Percentiles rank a stretch among this genome's conserved stretches.
These are phyloP conservation scores for Aureobasidium sp. DNA, from an alignment of 2,329 filamentous ascomycete species.

Conservation along the genomic window DNA sequence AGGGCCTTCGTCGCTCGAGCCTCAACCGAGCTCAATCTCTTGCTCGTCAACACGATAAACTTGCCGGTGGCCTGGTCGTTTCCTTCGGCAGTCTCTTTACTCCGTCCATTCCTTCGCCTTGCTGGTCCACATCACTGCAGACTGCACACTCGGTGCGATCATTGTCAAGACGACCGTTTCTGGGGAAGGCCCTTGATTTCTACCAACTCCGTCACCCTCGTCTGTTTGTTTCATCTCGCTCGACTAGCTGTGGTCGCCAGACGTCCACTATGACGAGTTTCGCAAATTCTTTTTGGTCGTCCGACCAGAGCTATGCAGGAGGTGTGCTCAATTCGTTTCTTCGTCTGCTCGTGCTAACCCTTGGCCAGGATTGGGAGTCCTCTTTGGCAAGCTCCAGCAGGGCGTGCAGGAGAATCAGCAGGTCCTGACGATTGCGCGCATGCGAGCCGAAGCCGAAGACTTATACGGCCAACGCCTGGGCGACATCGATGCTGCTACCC, in stretches of 20 bases:
- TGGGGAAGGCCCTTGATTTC: constrained; percentile 7
- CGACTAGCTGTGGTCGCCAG: background rate
- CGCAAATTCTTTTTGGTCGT: constrained; percentile 94
- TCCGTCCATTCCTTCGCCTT: background rate
- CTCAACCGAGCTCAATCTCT: constrained; percentile 7
- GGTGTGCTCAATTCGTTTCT: constrained; percentile 46
- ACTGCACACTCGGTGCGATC: background rate
- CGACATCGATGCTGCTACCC: constrained; percentile 74
- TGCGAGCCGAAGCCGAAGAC: constrained; percentile 95
- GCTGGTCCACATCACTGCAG: background rate
- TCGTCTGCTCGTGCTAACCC: background rate
- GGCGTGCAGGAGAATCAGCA: constrained; percentile 93
- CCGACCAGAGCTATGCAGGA: constrained; percentile 74
- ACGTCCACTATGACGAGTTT: constrained; percentile 66
- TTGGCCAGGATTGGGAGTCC: constrained; percentile 65
- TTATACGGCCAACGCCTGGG: constrained; percentile 72
- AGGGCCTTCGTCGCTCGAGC: constrained; percentile 1
- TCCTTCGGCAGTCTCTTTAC: background rate
- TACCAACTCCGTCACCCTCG: background rate
- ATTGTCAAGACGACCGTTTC: constrained; percentile 3
- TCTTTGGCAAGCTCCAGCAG: constrained; percentile 95
- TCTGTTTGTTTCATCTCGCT: background rate
- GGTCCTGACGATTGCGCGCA: constrained; percentile 78
- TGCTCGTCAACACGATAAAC: background rate
- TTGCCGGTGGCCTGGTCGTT: constrained; percentile 1